Evolutionary conservation across 1,284 basidiomycete genomes (phyloP), one percentile per base, ranked within the genome.

Genomic region (Ganoderma multipileum): DNA sequence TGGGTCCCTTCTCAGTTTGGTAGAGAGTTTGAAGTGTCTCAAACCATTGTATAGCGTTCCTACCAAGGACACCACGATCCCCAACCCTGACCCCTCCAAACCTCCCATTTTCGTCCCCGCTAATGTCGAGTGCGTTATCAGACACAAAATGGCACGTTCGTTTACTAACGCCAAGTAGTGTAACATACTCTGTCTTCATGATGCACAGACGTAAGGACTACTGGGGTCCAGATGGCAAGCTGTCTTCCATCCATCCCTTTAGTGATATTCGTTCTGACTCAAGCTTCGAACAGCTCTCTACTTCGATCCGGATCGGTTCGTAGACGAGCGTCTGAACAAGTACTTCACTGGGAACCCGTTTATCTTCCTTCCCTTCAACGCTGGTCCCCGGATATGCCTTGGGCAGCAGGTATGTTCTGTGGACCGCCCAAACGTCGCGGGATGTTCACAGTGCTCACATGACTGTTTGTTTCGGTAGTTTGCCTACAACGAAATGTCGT

Each of bases 301-400:
- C 65, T 91, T 89, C 71, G 88, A 90, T 69, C 89, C 89, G 0
- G 86, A 89, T 69, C 80, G 89, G 3, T 90, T 87, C 81, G 71
- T 89, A 44, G 88, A 89, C 75, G 81, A 84, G 16, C 79, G 88
- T 38, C 63, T 86, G 6, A 79, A 81, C 39, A 85, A 83, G 69
- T 87, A 87, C 69, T 79, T 87, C 16, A 83, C 81, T 0, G 81
- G 83, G 1, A 89, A 89, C 72, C 88, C 88, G 4, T 88, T 84
- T 77, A 87, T 89, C 61, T 89, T 89, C 79, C 76, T 86, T 1
- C 88, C 89, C 2, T 89, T 89, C 83, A 88, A 88, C 73, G 87
- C 84, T 0, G 87, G 87, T 0, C 85, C 85, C 5, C 78, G 87
- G 4, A 88, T 89, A 65, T 89, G 88, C 72, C 81, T 90, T 4